These are phyloP conservation scores for Blastocystis sp. DNA, from an alignment of 352 stramenopile species.

Conservation along the genomic window DNA sequence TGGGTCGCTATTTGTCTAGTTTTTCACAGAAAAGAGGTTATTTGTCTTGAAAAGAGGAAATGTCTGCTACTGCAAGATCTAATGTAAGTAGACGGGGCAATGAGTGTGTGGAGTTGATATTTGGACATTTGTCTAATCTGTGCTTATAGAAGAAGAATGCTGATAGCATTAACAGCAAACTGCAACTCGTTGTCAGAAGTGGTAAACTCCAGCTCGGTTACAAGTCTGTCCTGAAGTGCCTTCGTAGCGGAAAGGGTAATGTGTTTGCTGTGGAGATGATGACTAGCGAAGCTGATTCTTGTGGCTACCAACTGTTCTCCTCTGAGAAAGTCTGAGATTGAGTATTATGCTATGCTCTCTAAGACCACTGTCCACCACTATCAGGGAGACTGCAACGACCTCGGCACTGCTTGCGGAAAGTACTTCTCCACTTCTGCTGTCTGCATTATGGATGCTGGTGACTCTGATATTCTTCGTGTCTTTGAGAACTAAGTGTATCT, in stretches of 20 bases:
- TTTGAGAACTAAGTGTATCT: conserved; percentile 42
- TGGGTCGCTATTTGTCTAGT: neutral
- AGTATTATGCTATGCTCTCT: conserved; percentile 99
- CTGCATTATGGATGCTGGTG: conserved; percentile 89
- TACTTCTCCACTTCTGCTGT: conserved; percentile 96
- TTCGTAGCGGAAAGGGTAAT: conserved; percentile 76
- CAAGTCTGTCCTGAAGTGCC: conserved; percentile 93
- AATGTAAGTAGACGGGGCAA: neutral
- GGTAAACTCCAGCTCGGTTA: conserved; percentile 96
- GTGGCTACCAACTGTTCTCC: conserved; percentile 94
- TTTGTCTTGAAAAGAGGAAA: neutral
- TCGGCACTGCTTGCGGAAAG: conserved; percentile 96
- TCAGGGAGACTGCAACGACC: conserved; percentile 91
- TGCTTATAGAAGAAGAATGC: conserved; percentile 83
- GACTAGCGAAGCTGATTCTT: conserved; percentile 86
- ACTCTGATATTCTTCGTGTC: conserved; percentile 92
- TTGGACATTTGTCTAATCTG: neutral
- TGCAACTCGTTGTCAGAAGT: conserved; percentile 98
- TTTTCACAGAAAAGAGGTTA: conserved; percentile 58
- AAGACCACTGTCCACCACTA: conserved; percentile 98
- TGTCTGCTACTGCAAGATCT: neutral
- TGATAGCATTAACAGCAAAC: conserved; percentile 97
- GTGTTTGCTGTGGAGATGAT: neutral
- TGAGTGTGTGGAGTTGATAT: neutral
- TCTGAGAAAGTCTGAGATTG: conserved; percentile 96